Conservation (phyloP, 139 green algal species). For the Tetradesmus lagerheimii region DNA sequence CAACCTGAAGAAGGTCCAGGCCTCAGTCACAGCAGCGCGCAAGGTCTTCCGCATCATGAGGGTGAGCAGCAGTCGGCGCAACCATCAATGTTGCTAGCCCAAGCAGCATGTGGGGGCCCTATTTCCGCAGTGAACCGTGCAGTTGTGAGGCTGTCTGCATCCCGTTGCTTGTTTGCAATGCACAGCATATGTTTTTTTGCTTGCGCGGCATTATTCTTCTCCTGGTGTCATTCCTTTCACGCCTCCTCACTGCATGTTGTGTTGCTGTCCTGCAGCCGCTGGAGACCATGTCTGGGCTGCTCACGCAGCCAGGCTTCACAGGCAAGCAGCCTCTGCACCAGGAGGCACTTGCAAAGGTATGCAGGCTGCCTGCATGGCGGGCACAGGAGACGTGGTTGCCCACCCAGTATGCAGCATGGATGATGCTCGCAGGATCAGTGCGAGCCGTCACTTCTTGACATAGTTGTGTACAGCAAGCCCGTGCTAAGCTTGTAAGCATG, state of each 20-base stretch:
- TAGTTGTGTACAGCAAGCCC: no score
- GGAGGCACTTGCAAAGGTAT: conserved; percentile 86
- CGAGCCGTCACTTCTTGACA: background rate
- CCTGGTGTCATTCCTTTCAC: background rate
- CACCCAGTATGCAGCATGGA: background rate
- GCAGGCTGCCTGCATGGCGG: background rate
- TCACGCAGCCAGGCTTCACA: conserved; percentile 76
- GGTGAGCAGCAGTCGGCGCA: conserved; percentile 51
- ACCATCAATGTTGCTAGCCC: background rate
- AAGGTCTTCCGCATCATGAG: conserved; percentile 94
- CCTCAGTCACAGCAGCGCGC: conserved; percentile 86
- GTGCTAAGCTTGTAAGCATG: no score
- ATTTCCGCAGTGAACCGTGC: background rate
- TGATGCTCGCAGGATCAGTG: background rate
- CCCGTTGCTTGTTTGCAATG: background rate
- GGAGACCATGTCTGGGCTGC: conserved; percentile 80
- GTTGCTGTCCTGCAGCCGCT: conserved; percentile 72
- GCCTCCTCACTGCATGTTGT: background rate
- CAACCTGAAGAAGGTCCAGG: conserved; percentile 91
- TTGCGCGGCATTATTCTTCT: no score
- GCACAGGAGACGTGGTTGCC: background rate
- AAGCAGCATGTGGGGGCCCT: no score
- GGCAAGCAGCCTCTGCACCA: conserved; percentile 73
- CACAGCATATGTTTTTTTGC: background rate
- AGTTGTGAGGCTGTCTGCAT: background rate